Base-by-base conservation (phyloP, 2,329 filamentous ascomycete species). In the Monilinia fructicola region DNA sequence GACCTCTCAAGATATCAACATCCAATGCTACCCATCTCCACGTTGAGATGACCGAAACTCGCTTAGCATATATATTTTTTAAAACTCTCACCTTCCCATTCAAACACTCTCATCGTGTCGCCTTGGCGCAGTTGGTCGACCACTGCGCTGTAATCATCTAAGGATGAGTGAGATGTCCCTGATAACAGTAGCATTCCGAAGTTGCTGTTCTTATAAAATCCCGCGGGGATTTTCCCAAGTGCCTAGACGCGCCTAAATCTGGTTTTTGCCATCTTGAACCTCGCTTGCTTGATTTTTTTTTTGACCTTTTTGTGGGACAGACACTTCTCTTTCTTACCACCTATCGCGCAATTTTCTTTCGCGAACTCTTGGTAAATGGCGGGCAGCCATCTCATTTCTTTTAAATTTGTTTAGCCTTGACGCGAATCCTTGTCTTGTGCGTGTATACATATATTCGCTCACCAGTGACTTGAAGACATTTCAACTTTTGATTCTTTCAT, bases 121-220 rank as follows among this genome's bases (percentile, higher is more conserved):
- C 50, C 50, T 31, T 53, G 50, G 23, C 50, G 50, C 50, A 53
- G 26, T 53, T 28, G 44, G 44, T n/a, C 48, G 50, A 53, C 23
- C 23, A 28, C 50, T 28, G 23, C 50, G 50, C 26, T 53, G 26
- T 53, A 53, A 53, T 26, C 50, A 10, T 6, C 26, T 28, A 2
- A 9, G 26, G 26, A 16, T 18, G 50, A 14, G 50, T 53, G 50
- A n/a, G 26, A 26, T 53, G 50, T 53, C 28, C 28, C 12, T 18
- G 16, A 14, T 26, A 26, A 31, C 11, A 53, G 26, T 31, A 3
- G 6, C n/a, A n/a, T 18, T 4, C 14, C 50, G n/a, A 10, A 48
- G 21, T 48, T 21, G 44, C 44, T n/a, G 44, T n/a, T n/a, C 18
- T 48, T 9, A 46, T 46, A 28, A 28, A 28, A 53, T 53, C 50